Percentiles rank a stretch among this genome's conserved stretches.
Evolutionary conservation across 2,329 filamentous ascomycete species (phyloP).

Genomic region (Cadophora sp.): DNA sequence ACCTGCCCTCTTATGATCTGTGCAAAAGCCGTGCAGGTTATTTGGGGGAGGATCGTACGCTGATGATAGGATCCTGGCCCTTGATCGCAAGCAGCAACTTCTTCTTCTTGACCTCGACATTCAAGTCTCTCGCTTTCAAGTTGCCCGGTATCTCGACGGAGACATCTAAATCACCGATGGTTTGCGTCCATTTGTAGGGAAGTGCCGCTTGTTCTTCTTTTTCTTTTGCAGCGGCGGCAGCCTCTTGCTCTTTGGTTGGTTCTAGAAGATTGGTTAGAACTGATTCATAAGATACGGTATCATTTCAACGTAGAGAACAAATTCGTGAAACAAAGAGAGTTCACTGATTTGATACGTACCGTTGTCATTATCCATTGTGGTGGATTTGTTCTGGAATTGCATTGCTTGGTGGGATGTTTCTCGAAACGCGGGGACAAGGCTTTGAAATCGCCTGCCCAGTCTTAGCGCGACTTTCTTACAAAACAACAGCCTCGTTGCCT

Average conservation of each 20-base stretch:
- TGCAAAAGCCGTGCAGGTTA: not conserved
- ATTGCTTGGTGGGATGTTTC: slow-evolving; percentile 29
- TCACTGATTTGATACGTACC: slow-evolving; percentile 28
- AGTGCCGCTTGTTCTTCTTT: slow-evolving; percentile 86
- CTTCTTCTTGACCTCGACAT: slow-evolving; percentile 81
- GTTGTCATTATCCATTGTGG: slow-evolving; percentile 38
- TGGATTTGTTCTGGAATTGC: slow-evolving; percentile 11
- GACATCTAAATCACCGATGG: slow-evolving; percentile 86
- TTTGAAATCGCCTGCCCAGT: slow-evolving; percentile 32
- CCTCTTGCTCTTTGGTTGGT: slow-evolving; percentile 57
- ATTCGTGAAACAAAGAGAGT: no score
- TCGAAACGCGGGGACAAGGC: slow-evolving; percentile 31
- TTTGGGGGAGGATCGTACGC: slow-evolving; percentile 57
- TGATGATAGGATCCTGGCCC: slow-evolving; percentile 84
- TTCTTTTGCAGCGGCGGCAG: slow-evolving; percentile 72
- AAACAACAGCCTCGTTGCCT: slow-evolving; percentile 29
- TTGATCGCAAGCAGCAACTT: slow-evolving; percentile 83
- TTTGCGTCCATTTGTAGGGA: slow-evolving; percentile 97
- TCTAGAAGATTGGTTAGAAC: slow-evolving; percentile 31
- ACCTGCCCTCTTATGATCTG: not conserved
- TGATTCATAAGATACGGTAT: not conserved
- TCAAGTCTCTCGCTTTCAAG: slow-evolving; percentile 82
- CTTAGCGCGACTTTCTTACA: slow-evolving; percentile 23
- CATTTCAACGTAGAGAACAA: no score
- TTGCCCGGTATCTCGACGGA: slow-evolving; percentile 80